Conservation (phyloP, 257 asterid genomes). For the Primulina eburnea region DNA sequence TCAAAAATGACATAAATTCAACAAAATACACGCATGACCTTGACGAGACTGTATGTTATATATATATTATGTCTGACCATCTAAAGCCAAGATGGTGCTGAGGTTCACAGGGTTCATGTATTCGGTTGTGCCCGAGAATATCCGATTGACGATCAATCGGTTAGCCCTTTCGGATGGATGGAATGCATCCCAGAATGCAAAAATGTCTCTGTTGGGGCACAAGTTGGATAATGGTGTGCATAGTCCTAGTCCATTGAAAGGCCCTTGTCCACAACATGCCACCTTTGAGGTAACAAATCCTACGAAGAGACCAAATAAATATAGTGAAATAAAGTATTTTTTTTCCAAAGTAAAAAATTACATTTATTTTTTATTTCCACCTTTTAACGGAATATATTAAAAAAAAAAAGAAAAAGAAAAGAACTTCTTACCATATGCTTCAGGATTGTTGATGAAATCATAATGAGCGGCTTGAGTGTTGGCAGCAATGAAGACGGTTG, state of each 20-base stretch:
- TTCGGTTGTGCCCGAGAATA: constrained; percentile 31
- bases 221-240: constrained; percentile 44
- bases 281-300: constrained; percentile 41
- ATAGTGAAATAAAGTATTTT: too few relatives aligned
- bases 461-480: constrained; percentile 56
- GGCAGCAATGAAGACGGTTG: constrained; percentile 59
- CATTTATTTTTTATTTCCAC: background rate
- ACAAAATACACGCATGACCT: background rate
- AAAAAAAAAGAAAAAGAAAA: too few relatives aligned
- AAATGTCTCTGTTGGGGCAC: constrained; percentile 42
- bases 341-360: background rate
- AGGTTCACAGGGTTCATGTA: constrained; percentile 54
- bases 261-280: constrained; percentile 62
- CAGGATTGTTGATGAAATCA: constrained; percentile 66
- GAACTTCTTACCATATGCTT: constrained; percentile 46
- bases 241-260: constrained; percentile 42
- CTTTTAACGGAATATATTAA: background rate
- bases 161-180: constrained; percentile 54
- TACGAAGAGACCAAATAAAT: background rate
- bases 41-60: background rate
- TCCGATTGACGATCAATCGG: constrained; percentile 30
- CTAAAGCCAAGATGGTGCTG: constrained; percentile 36
- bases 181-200: constrained; percentile 55
- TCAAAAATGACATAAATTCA: background rate
- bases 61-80: constrained; percentile 20